Evolutionary conservation across 2,329 filamentous ascomycete species (phyloP), one percentile per base, ranked within the genome.

Genomic region (Pseudogymnoascus sp.): DNA sequence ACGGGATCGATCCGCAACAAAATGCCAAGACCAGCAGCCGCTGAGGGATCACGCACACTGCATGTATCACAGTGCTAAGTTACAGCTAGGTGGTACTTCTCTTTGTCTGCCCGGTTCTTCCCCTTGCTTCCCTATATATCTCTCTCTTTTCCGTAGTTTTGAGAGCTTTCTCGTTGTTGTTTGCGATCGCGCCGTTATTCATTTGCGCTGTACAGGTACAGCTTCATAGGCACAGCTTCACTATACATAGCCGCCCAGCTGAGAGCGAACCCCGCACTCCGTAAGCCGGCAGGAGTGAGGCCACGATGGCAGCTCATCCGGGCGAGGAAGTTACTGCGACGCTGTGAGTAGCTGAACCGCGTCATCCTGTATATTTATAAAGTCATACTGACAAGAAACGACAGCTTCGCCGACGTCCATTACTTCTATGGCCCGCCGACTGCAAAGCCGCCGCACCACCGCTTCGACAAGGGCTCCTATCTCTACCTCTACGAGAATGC

Each of bases 401-500:
- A 14, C 64, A 92, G 89, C 68, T 91, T 90, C 69, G 87, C 83
- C 64, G 89, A 93, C 69, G 72, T 91, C 60, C 89, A 92, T 72
- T 92, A 91, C 74, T 91, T 85, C 74, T 90, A 91, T 74, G 81
- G 82, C 25, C 80, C 85, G n/a, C 85, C 86, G 2, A 79, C 79
- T 5, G 78, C 80, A 61, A 84, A 81, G 61, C 88, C 89, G 30
- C 83, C 80, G n/a, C 89, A 92, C 72, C 87, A 92, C 73, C 85
- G 89, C 59, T 92, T 93, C 72, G 86, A 90, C 73, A 89, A 88
- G 72, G 82, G 85, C 54, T 91, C 88, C 6, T 92, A 92, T 71
- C 81, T 92, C 62, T 92, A 92, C 70, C 77, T 92, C 5, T 91
- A 90, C 71, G 87, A 91, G 72, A 88, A 90, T 70, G 81, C 87